Conservation (phyloP, 768 basidiomycete genomes). For the Auriculariales sp. region DNA sequence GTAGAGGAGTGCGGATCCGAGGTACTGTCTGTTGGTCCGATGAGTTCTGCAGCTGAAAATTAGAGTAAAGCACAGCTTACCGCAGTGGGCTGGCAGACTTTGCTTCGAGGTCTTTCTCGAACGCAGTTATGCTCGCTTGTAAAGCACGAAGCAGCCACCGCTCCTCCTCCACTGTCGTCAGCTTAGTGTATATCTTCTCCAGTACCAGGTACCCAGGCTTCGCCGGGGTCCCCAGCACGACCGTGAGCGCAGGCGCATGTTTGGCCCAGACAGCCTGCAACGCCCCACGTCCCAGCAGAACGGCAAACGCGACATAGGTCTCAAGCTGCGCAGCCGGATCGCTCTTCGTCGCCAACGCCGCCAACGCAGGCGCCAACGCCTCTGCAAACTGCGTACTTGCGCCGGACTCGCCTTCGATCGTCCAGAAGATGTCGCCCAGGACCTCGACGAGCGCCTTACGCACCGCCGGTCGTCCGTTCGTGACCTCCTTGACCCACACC, state of each 20-base stretch:
- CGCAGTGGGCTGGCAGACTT: slow-evolving; percentile 43
- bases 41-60: not conserved
- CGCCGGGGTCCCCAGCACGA: slow-evolving; percentile 14
- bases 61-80: slow-evolving; percentile 20
- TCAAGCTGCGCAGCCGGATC: slow-evolving; percentile 51
- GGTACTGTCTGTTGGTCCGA: slow-evolving; percentile 15
- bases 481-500: slow-evolving; percentile 59
- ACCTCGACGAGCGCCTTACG: not conserved
- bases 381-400: slow-evolving; percentile 38
- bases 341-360: slow-evolving; percentile 51
- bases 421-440: not conserved
- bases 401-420: slow-evolving; percentile 13
- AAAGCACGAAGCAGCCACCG: slow-evolving; percentile 61
- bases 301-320: slow-evolving; percentile 63
- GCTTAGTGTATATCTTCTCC: slow-evolving; percentile 76
- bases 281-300: slow-evolving; percentile 48
- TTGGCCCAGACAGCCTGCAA: slow-evolving; percentile 26
- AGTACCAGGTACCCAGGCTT: slow-evolving; percentile 81
- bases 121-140: slow-evolving; percentile 32
- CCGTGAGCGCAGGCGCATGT: not conserved
- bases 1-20: slow-evolving; percentile 56
- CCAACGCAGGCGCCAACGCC: slow-evolving; percentile 45
- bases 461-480: slow-evolving; percentile 13
- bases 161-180: slow-evolving; percentile 46
- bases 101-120: slow-evolving; percentile 28